Evolutionary conservation across 371 early-diverging fungal genomes (phyloP), one percentile per base, ranked within the genome.

Genomic region (Mucor lusitanicus): DNA sequence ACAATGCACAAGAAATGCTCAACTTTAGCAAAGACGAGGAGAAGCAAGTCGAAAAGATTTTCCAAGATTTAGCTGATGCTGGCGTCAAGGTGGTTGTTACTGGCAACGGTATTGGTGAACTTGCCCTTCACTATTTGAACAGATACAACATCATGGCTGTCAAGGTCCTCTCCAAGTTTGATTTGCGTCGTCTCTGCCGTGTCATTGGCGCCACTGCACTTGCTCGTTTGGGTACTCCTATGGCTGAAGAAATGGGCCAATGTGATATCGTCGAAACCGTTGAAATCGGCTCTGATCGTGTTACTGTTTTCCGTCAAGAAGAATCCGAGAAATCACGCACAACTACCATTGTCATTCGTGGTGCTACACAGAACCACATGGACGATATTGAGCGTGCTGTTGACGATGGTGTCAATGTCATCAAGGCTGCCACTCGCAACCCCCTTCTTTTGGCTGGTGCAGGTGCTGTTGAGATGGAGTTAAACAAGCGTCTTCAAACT

Each of bases 301-400:
- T 97, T 66, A 97, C 97, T 23, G 94, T 97, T 13, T 95, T 97
- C 88, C 89, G 96, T 71, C 97, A 97, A 84, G 93, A 94, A 59
- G 85, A 83, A 58, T 30, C 59, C 9, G 91, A 91, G 68, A 78
- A 79, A 59, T 89, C 92, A 33, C 93, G 91, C 76, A 95, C 97
- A 32, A 93, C 95, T 39, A 99, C 99, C 17, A 94, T 99, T 74
- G 95, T 99, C 28, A 85, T 99, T 48, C 94, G 99, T 72, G 99
- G 99, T 62, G 97, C 95, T 6, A 99, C 99, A n/a, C 92, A 91
- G 79, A 98, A 99, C 84, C 85, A 91, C 68, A 86, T 99, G 78
- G 99, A 99, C 71, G 99, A 99, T 81, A 85, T 98, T 61, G 99
- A 99, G 81, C 93, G 99, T 65, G 98, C 99, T 32, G 85, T 99